Base-by-base conservation (phyloP, 257 asterid genomes). In the Nicotiana undulata region DNA sequence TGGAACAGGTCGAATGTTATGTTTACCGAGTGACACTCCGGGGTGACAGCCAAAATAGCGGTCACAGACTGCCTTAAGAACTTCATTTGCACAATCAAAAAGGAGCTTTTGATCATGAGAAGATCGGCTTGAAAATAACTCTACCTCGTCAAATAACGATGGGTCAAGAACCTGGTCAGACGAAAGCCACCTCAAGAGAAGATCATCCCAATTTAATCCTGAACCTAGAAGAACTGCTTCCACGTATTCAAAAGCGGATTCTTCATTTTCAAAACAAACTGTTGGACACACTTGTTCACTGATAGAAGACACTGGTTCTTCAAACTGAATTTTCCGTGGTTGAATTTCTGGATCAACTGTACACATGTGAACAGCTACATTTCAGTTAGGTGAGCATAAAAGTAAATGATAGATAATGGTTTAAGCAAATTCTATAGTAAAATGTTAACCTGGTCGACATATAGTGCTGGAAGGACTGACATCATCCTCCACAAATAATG, bases 161-260 rank as follows among this genome's bases (percentile, higher is more conserved):
- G 90, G 83, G 83, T 93, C 99, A 2, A 96, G 98, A 83, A 96
- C 87, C 75, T 92, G 90, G 28, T 81, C 79, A 20, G 82, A 81
- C 15, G 94, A 90, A 85, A 94, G 88, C 99, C 98, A 96, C 84
- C 95, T 89, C 31, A 80, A 15, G 13, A 89, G 88, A 85, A 89
- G 94, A 22, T 96, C 99, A 52, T 96, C 95, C 99, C 98, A 94
- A 88, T 89, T 89, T 86, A 96, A 84, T 44, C 94, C 99, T 5
- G 99, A 96, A 68, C 98, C 98, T n/a, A 96, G 90, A 79, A 96
- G 82, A 67, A 96, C 98, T 2, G 99, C 99, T 88, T 96, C 99
- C 52, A 96, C 97, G n/a, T 96, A 96, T 80, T 96, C 99, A 70
- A 96, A 96, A n/a, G 97, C 92, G 64, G 99, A 91, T 91, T 94